Base-by-base conservation (phyloP, 1,284 basidiomycete genomes). In the Marasmius fiardii region DNA sequence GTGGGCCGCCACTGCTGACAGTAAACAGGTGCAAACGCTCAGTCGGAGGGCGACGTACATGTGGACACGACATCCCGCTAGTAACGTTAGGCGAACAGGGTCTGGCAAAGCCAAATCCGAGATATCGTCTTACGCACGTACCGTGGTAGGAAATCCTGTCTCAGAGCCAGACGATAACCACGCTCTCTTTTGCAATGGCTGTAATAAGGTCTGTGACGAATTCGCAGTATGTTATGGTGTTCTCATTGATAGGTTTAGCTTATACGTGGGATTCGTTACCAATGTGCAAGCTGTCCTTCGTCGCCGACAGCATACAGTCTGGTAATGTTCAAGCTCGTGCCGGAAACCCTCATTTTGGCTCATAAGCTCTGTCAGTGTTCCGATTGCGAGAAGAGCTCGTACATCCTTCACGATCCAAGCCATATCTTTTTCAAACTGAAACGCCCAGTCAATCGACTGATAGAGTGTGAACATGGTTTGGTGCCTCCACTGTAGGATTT, bases 381-480 rank as follows among this genome's bases (percentile, higher is more conserved):
- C 21, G 76, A 77, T 23, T 96, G 93, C 67, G 93, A 96, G 70
- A 69, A 75, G 43, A 77, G 78, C 37, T 94, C 92, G 0, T 92
- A 93, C 64, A 71, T 79, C 8, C 64, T 92, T 21, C 93, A 96
- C 65, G 85, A 95, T 67, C 83, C 92, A 0, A 81, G 80, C 69
- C 93, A 96, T 63, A 76, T 90, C 28, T 96, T 95, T 74, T 85
- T 95, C 78, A 93, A 92, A 66, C 76, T 95, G 35, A 85, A 86
- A 43, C 80, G 90, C 8, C 90, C 88, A 1, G 85, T 94, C 14
- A 79, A 91, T 52, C 75, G 78, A 20, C 79, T 82, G 1, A 75
- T 95, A n/a, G 79, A 86, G 61, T 85, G 82, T 0, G 64, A 74
- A 0, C 71, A 67, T 24, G 79, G 85, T 1, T 73, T 93, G 58